These are phyloP conservation scores for Trematosphaeria pertusa DNA, from an alignment of 2,329 filamentous ascomycete species.

Conservation along the genomic window DNA sequence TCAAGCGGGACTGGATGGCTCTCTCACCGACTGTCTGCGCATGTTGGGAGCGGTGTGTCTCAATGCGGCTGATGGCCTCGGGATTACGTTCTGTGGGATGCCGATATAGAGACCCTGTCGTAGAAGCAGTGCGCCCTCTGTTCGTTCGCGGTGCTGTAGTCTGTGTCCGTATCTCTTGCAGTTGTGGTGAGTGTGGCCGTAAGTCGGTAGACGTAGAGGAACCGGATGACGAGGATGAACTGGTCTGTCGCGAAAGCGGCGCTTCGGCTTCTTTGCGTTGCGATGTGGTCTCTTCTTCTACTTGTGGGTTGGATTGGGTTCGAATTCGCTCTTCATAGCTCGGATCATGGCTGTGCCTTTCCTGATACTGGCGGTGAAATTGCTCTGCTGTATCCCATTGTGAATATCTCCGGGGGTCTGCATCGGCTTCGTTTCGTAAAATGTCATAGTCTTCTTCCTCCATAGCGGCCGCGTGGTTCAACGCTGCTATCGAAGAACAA, in stretches of 20 bases:
- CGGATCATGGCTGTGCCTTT: slow-evolving; percentile 28
- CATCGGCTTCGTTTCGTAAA: slow-evolving; percentile 37
- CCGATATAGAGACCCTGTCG: slow-evolving; percentile 29
- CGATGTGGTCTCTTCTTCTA: slow-evolving; percentile 10
- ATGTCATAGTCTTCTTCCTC: slow-evolving; percentile 40
- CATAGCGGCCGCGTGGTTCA: too few species aligned
- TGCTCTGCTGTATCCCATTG: slow-evolving; percentile 38
- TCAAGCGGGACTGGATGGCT: slow-evolving; percentile 48
- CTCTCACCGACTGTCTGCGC: slow-evolving; percentile 69
- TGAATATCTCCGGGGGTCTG: slow-evolving; percentile 32
- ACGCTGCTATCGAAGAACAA: too few species aligned
- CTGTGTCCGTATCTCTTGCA: slow-evolving; percentile 41
- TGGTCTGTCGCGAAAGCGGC: slow-evolving; percentile 30
- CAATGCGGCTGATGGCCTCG: slow-evolving; percentile 74
- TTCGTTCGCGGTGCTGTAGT: slow-evolving; percentile 21
- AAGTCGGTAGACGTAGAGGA: slow-evolving; percentile 24
- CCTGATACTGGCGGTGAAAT: slow-evolving; percentile 33
- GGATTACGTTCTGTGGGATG: slow-evolving; percentile 67
- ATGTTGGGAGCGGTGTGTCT: slow-evolving; percentile 75
- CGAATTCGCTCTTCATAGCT: slow-evolving; percentile 17
- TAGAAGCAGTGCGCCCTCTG: slow-evolving; percentile 28
- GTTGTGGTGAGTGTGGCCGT: slow-evolving; percentile 19
- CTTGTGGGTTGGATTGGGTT: slow-evolving; percentile 8
- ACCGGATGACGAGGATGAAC: slow-evolving; percentile 24
- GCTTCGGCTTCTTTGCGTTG: slow-evolving; percentile 26